Evolutionary conservation across 129 eudicot species (phyloP), one percentile per base, ranked within the genome.

Genomic region (Artemisia annua): DNA sequence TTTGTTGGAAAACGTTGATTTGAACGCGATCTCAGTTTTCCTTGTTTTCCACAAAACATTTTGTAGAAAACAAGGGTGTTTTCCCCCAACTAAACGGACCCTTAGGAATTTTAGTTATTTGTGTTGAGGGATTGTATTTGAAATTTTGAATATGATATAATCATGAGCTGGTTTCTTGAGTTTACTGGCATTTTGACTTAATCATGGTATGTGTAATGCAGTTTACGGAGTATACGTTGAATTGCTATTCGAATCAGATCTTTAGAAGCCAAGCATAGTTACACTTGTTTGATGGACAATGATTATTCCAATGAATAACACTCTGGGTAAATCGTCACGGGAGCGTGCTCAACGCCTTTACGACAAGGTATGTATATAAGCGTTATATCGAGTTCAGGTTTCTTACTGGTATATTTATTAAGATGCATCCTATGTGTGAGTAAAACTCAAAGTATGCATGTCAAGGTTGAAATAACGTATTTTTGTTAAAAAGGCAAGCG

Each of bases 251-350:
- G 44, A 65, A 53, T 69, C 70, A 28, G 79, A 74, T 58, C 72
- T 76, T 77, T 76, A 67, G 74, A 69, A 73, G 69, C 71, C 73
- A 53, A 63, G 15, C 63, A 44, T 67, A 71, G 24, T 68, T 57
- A 66, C 74, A 70, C 48, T 48, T 76, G 57, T 81, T 87, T 84
- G 80, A 85, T 85, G 90, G 87, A 85, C 59, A 66, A 92, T 92
- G 98, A 81, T 91, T 70, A 78, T 89, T 82, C 95, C 84, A 76
- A 89, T 89, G 98, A 92, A 85, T 78, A 87, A 82, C 67, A 81
- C 75, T 70, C 75, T 72, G 48, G 87, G 76, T 52, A 74, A 73
- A 79, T 74, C 81, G 10, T 77, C 92, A 11, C 78, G 85, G 66
- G 90, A 82, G 48, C 92, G 83, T 64, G 91, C 84, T 39, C 96